A percentile compares a stretch with the other conserved stretches of the same genome.
Evolutionary conservation across 495 filamentous ascomycete species (phyloP).

Genomic region (Penicillium dipodomyicola): DNA sequence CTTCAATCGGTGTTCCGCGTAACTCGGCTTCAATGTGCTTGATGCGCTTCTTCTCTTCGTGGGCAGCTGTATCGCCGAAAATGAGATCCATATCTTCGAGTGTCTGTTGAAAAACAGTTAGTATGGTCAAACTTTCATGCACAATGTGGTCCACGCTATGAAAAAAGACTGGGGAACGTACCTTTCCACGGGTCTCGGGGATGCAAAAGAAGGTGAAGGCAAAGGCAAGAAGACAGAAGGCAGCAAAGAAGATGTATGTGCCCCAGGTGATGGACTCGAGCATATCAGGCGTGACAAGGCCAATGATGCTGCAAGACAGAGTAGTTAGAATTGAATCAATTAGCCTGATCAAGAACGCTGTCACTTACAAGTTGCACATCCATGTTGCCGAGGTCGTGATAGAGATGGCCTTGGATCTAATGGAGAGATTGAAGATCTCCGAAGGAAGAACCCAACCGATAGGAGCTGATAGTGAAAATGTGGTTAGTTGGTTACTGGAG

Average conservation of each 20-base stretch:
- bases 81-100: conserved; percentile 66
- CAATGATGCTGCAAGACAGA: conserved; percentile 53
- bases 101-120: conserved; percentile 24
- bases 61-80: conserved; percentile 68
- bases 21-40: conserved; percentile 71
- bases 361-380: conserved; percentile 44
- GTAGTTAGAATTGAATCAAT: conserved; percentile 4
- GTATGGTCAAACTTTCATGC: background rate
- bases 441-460: conserved; percentile 46
- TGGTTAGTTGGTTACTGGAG: conserved; percentile 4
- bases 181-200: conserved; percentile 59
- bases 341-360: background rate
- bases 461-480: conserved; percentile 23
- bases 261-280: conserved; percentile 67
- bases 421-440: conserved; percentile 42
- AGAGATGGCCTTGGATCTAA: conserved; percentile 40
- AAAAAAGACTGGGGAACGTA: conserved; percentile 6
- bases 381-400: conserved; percentile 42
- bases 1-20: conserved; percentile 30
- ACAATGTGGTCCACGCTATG: background rate
- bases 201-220: conserved; percentile 58
- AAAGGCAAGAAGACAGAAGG: conserved; percentile 64
- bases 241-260: conserved; percentile 77
- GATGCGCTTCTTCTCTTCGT: conserved; percentile 70
- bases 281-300: conserved; percentile 76